These are phyloP conservation scores for Erigeron canadensis DNA, from an alignment of 129 eudicot species.

Conservation along the genomic window DNA sequence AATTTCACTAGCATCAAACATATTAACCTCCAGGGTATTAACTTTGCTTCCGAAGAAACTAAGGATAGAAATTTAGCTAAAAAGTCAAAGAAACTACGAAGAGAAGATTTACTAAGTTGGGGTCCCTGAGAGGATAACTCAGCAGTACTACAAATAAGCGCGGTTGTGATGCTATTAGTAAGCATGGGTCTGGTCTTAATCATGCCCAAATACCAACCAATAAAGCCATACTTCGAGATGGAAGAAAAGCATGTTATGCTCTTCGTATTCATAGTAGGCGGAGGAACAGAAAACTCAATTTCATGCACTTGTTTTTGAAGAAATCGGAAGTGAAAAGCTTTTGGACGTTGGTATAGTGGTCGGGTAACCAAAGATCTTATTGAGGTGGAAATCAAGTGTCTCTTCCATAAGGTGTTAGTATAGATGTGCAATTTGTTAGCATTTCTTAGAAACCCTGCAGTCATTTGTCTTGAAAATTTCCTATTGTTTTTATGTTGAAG, in stretches of 20 bases:
- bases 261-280: constrained; percentile 3
- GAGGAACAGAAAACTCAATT: constrained; percentile 25
- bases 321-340: constrained; percentile 34
- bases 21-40: too few relatives aligned
- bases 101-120: not conserved
- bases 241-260: constrained; percentile 26
- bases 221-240: constrained; percentile 36
- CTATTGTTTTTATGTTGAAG: not conserved
- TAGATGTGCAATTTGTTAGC: constrained; percentile 14
- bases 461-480: constrained; percentile 16
- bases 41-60: not conserved
- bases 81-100: not conserved
- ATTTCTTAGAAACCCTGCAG: constrained; percentile 26
- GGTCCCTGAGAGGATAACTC: constrained; percentile 88
- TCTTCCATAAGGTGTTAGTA: constrained; percentile 21
- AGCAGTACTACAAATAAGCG: constrained; percentile 64
- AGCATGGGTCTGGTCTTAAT: constrained; percentile 69
- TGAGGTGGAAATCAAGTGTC: constrained; percentile 33
- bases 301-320: constrained; percentile 39
- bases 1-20: too few relatives aligned
- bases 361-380: constrained; percentile 33
- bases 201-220: constrained; percentile 77
- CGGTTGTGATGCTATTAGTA: constrained; percentile 74
- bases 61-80: not conserved
- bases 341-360: constrained; percentile 29